Base-by-base conservation (phyloP, 805 yeast species). In the Candida khao-thaluensis region DNA sequence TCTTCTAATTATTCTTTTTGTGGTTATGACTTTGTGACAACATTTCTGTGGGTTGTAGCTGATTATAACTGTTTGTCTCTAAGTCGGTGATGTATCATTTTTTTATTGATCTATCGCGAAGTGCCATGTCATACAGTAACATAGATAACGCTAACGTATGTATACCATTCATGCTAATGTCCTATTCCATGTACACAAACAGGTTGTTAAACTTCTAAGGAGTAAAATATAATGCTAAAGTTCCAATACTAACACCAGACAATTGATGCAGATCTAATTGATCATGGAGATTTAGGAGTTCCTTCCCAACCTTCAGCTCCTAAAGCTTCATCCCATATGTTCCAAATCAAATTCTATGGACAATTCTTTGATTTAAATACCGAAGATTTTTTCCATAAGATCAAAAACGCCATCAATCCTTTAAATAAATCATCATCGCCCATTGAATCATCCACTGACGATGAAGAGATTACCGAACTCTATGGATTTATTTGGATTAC, bases 401-500 rank as follows among this genome's bases (percentile, higher is more conserved):
- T 83, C 40, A 54, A 67, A 17, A 55, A 69, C 40, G 78, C 89
- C 0, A 47, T 82, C 28, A 82, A 84, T 49, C 85, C 90, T 12
- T 48, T 72, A 8, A 40, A 44, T 21, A 41, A 40, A 33, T 17
- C 41, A 5, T 39, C 39, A 5, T 28, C 38, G 4, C 41, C 28
- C 52, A 17, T 32, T 17, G 28, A 26, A 5, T 26, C 38, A 7
- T 39, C 27, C 53, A 21, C 25, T 15, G 26, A 25, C 8, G 66
- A 58, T 22, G 66, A 69, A 29, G 67, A 59, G 23, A 68, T 70
- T 11, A 55, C 63, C 1, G 98, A 90, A 53, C 63, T 90, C 38
- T 91, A 88, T 58, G 96, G 96, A 0, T 84, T 95, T 6, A 67
- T 88, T 14, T 90, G 98, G 98, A 80, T 90, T 30, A 85, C 91